These are phyloP conservation scores for Poa annua DNA, from an alignment of 176 grass and related monocot species.

Conservation along the genomic window DNA sequence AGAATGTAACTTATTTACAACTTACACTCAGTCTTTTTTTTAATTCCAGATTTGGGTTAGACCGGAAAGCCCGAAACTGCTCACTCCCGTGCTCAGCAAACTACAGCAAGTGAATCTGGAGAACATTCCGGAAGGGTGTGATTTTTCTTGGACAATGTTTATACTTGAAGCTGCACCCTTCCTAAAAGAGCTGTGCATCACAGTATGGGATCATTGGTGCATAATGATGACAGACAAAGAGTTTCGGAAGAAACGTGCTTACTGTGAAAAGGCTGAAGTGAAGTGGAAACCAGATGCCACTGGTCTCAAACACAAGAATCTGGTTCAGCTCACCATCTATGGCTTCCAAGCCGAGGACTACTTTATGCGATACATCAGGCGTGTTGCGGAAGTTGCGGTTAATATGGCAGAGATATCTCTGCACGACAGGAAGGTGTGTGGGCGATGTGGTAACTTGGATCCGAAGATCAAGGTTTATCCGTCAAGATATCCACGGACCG, in stretches of 20 bases:
- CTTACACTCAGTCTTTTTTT: background rate
- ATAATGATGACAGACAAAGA: background rate
- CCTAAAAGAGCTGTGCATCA: background rate
- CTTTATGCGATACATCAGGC: background rate
- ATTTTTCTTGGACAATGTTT: conserved; percentile 10
- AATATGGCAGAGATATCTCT: background rate
- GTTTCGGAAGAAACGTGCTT: background rate
- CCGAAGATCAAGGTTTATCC: background rate
- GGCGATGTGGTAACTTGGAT: background rate
- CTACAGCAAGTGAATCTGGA: background rate
- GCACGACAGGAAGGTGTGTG: background rate
- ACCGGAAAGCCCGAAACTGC: background rate
- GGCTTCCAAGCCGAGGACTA: background rate
- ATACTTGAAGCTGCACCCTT: background rate
- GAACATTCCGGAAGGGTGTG: background rate
- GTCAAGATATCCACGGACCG: background rate
- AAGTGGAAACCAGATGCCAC: background rate
- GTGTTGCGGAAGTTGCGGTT: background rate
- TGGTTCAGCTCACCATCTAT: background rate
- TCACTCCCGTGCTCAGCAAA: background rate
- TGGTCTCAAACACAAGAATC: conserved; percentile 4
- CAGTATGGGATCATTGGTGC: background rate
- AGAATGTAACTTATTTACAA: background rate
- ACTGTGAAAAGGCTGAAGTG: background rate
- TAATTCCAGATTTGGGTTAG: background rate